Base-by-base conservation (phyloP, 2,329 filamentous ascomycete genomes). In the Trichophyton rubrum region DNA sequence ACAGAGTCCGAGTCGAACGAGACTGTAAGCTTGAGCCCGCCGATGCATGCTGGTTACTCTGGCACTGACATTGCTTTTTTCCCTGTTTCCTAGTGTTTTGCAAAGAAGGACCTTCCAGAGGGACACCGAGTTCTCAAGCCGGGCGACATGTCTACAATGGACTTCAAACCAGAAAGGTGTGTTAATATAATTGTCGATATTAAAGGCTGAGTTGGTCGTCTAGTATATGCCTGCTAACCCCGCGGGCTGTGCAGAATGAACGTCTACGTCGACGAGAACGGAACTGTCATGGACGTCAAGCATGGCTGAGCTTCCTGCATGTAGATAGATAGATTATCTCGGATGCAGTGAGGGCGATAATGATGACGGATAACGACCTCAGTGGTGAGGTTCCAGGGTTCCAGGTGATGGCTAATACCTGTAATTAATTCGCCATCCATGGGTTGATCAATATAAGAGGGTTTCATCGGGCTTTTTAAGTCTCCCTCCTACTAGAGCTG, bases 81-180 rank as follows among this genome's bases (percentile, higher is more conserved):
- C n/a, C 15, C 33, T 30, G 30, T 62, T 40, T 30, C 15, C 41
- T 58, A 77, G 73, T 71, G 68, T 1, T 79, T 79, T 59, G 72
- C 77, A 22, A 78, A 75, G 66, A 72, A 72, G 59, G 77, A 79
- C 49, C 70, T 79, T 2, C 77, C 77, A 1, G 59, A 75, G 56
- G 64, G 68, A 17, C 76, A 78, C 63, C 74, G 77, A 3, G 70
- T 79, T 13, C 59, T 79, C 33, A 72, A 73, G 59, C 75, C 72
- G 0, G 73, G 69, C 11, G 66, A 70, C 7, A 69, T 73, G 64
- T 67, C 67, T 61, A 74, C 76, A 1, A 70, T 72, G 70, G 77
- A 79, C 61, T 69, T 73, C 63, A 70, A 69, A 2, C 72, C 74
- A 3, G 70, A 78, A 3, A 68, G 77, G 76, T 77, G 68, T 55